Conservation (phyloP, 805 yeast species). For the Isabelozyma pseudorhagii region DNA sequence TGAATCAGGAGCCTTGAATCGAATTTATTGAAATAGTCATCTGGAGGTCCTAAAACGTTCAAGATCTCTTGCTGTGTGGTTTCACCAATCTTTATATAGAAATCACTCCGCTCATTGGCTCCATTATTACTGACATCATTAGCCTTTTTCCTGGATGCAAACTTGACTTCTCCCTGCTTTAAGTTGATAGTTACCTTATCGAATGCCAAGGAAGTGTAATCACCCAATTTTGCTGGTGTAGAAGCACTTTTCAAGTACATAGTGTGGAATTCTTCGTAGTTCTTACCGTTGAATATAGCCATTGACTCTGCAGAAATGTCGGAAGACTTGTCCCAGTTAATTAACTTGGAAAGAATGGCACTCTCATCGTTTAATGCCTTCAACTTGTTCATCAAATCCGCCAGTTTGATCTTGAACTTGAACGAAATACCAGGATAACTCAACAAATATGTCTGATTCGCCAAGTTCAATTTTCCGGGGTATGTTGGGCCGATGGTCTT, state of each 20-base stretch:
- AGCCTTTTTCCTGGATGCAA: constrained; percentile 9
- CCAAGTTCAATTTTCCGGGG: constrained; percentile 42
- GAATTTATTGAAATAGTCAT: constrained; percentile 45
- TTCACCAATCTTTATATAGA: constrained; percentile 30
- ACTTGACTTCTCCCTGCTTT: constrained; percentile 17
- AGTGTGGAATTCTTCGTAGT: constrained; percentile 24
- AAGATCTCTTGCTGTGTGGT: constrained; percentile 51
- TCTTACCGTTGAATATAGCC: constrained; percentile 37
- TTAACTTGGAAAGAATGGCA: constrained; percentile 21
- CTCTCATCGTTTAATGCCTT: constrained; percentile 13
- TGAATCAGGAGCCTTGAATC: constrained; percentile 44
- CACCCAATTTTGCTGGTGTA: background rate
- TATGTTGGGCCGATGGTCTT: constrained; percentile 62
- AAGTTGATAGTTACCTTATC: constrained; percentile 14
- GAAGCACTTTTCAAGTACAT: background rate
- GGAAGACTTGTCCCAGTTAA: constrained; percentile 27
- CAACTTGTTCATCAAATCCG: constrained; percentile 11
- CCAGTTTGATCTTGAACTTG: constrained; percentile 33
- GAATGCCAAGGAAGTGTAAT: constrained; percentile 3
- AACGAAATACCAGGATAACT: constrained; percentile 59
- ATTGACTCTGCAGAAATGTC: constrained; percentile 38
- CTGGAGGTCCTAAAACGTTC: constrained; percentile 53
- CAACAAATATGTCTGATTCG: constrained; percentile 34
- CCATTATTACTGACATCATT: constrained; percentile 1
- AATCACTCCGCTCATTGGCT: constrained; percentile 4